Percentiles rank a stretch among this genome's conserved stretches.
phyloP scores from a whole-genome alignment of 2,329 filamentous ascomycete species.

The Sporothrix protearum region DNA sequence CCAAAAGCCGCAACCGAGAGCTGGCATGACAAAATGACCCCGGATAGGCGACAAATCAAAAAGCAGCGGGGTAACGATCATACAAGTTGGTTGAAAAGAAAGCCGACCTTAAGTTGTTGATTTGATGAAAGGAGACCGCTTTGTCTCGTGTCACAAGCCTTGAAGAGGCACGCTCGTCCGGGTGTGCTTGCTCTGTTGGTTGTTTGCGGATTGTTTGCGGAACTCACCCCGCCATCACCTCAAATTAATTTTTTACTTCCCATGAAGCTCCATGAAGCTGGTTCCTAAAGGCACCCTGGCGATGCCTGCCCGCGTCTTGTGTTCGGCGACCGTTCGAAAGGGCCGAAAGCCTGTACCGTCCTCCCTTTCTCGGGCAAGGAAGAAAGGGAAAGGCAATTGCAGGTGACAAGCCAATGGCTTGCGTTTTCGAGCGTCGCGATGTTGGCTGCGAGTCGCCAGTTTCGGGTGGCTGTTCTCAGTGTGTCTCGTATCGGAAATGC shows the following conservation, averaged over 20 bases:
- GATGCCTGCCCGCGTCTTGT: not conserved
- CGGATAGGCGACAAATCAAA: not conserved
- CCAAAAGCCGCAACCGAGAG: not conserved
- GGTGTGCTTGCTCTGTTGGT: not conserved
- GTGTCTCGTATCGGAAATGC: not conserved
- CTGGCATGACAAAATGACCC: not conserved
- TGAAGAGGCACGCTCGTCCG: not conserved
- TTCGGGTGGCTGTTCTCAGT: not conserved
- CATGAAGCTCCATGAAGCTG: not conserved
- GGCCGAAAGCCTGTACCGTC: not conserved
- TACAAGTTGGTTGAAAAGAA: not conserved
- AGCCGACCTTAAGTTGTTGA: not conserved
- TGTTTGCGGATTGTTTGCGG: not conserved
- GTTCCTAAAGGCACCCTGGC: not conserved
- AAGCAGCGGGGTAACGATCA: too few relatives aligned
- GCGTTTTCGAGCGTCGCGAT: not conserved
- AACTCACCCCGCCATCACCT: not conserved
- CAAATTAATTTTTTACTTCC: not conserved
- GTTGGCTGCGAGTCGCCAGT: not conserved
- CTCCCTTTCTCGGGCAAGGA: conserved; percentile 3
- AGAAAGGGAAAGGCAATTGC: conserved; percentile 20
- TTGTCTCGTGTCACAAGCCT: not conserved
- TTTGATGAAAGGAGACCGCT: not conserved
- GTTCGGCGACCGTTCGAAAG: not conserved
- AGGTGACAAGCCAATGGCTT: not conserved